Evolutionary conservation across 139 green algal species (phyloP).

Genomic region (Desmodesmus armatus): DNA sequence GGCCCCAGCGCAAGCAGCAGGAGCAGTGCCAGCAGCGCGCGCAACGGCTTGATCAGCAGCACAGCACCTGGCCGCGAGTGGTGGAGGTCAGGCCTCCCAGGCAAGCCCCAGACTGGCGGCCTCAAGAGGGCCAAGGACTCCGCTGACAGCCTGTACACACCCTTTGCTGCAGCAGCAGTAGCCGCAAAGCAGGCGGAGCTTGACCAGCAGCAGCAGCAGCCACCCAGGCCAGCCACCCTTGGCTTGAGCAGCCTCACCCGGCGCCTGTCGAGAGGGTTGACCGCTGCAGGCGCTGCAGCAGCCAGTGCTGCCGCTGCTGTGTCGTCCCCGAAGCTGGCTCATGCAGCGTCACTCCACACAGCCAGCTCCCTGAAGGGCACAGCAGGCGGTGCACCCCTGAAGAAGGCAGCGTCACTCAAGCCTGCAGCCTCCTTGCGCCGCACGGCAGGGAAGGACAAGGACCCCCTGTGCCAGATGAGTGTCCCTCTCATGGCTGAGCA

Average conservation of each 20-base stretch:
- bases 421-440: too few relatives aligned
- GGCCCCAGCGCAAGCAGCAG: neutral
- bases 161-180: neutral
- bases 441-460: too few relatives aligned
- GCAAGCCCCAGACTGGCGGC: neutral
- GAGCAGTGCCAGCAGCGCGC: neutral
- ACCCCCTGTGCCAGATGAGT: neutral
- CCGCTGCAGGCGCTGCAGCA: neutral
- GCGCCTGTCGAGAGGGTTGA: neutral
- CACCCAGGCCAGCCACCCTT: neutral
- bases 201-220: slow-evolving; percentile 14
- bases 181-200: neutral
- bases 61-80: neutral
- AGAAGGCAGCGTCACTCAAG: too few relatives aligned
- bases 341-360: slow-evolving; percentile 3
- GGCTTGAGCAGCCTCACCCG: slow-evolving; percentile 2
- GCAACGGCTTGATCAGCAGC: neutral
- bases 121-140: slow-evolving; percentile 24
- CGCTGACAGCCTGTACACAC: slow-evolving; percentile 6
- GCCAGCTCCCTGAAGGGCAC: neutral
- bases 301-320: neutral
- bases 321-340: neutral
- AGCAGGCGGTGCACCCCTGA: neutral
- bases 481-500: neutral
- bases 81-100: neutral